These are phyloP conservation scores for Geranomyces michiganensis DNA, from an alignment of 192 early-diverging fungal genomes.

Conservation along the genomic window DNA sequence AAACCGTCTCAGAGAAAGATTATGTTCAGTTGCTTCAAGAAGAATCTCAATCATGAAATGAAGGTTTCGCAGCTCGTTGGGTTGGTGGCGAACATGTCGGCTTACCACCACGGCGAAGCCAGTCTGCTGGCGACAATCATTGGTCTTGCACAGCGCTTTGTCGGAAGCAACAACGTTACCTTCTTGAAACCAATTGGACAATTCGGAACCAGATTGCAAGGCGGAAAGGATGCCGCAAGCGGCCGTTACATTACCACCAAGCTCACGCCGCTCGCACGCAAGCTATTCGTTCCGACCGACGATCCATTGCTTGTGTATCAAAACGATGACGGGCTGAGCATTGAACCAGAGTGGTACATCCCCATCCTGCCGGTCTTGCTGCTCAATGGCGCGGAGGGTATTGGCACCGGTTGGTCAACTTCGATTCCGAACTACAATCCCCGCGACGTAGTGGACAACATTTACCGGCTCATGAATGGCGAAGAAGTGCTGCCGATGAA, in stretches of 20 bases:
- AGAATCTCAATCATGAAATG: slow-evolving; percentile 78
- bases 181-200: slow-evolving; percentile 83
- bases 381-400: slow-evolving; percentile 92
- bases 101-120: slow-evolving; percentile 95
- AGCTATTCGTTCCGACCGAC: slow-evolving; percentile 79
- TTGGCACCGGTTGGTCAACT: slow-evolving; percentile 83
- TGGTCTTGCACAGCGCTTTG: slow-evolving; percentile 90
- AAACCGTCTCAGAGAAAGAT: slow-evolving; percentile 98
- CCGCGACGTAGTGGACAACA: slow-evolving; percentile 82
- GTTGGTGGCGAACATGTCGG: slow-evolving; percentile 84
- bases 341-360: slow-evolving; percentile 92
- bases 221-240: slow-evolving; percentile 94
- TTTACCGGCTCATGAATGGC: slow-evolving; percentile 76
- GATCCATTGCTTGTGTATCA: slow-evolving; percentile 80
- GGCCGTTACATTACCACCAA: slow-evolving; percentile 95
- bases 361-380: slow-evolving; percentile 94
- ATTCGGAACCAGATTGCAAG: slow-evolving; percentile 88
- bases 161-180: slow-evolving; percentile 93
- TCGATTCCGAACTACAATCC: slow-evolving; percentile 74
- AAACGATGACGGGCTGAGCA: slow-evolving; percentile 84
- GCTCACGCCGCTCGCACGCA: slow-evolving; percentile 71
- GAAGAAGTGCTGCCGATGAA: slow-evolving; percentile 72
- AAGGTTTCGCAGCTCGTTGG: slow-evolving; percentile 88
- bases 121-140: slow-evolving; percentile 85
- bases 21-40: slow-evolving; percentile 82